These are phyloP conservation scores for Dorcoceras hygrometricum DNA, from an alignment of 257 asterid species.

Conservation along the genomic window DNA sequence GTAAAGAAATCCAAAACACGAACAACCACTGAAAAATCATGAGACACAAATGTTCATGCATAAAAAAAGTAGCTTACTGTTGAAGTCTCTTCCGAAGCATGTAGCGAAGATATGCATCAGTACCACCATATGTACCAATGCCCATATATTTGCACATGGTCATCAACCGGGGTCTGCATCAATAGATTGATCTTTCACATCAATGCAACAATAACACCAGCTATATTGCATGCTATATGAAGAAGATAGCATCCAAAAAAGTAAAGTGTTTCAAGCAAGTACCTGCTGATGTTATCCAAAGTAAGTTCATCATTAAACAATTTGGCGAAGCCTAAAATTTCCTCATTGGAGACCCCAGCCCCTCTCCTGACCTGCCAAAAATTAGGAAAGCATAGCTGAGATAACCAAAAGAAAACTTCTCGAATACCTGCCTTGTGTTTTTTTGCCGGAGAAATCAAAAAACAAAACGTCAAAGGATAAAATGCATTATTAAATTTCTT, in stretches of 20 bases:
- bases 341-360: conserved; percentile 77
- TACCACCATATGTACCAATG: conserved; percentile 59
- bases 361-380: conserved; percentile 81
- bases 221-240: conserved; percentile 13
- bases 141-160: conserved; percentile 99
- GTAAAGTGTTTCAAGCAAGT: conserved; percentile 14
- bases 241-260: conserved; percentile 16
- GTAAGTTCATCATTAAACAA: conserved; percentile 98
- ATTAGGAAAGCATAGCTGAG: conserved; percentile 14
- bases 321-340: conserved; percentile 90
- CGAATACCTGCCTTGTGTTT: conserved; percentile 11
- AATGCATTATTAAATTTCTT: conserved; percentile 24
- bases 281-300: conserved; percentile 96
- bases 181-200: conserved; percentile 16
- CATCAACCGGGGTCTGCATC: conserved; percentile 82
- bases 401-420: conserved; percentile 16
- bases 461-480: background rate
- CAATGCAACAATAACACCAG: conserved; percentile 18
- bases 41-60: conserved; percentile 1
- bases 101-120: conserved; percentile 84
- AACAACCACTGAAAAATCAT: background rate
- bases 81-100: conserved; percentile 81
- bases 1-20: background rate
- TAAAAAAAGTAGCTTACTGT: conserved; percentile 44
- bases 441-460: conserved; percentile 5